Evolutionary conservation across 106 monocot genomes (phyloP), one percentile per base, ranked within the genome.

Genomic region (Dendrobium huoshanense): DNA sequence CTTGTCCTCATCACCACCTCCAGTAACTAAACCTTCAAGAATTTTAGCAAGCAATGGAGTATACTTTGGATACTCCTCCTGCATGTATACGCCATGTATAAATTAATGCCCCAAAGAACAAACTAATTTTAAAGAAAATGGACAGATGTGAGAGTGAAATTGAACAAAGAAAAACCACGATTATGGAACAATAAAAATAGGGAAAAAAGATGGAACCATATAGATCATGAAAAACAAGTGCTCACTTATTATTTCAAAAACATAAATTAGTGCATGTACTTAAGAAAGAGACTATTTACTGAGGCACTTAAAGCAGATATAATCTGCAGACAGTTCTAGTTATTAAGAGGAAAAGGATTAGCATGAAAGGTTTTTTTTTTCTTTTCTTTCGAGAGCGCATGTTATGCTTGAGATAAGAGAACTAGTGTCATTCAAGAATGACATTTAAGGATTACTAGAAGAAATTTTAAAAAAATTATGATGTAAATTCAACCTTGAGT

Each of bases 41-140:
- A 98, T 87, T 85, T 94, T 91, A 17, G 89, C 84, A 85, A 98
- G 97, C 54, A 98, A 67, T 58, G 84, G 88, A 41, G 96, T 97
- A 59, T 88, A 90, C 11, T 84, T 92, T 27, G 96, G 94, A 83
- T 92, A 97, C 65, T 97, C 92, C 54, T 13, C 73, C 97, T 98
- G 92, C 88, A 81, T 73, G 45, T 47, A 80, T 49, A 82, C 9
- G n/a, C 27, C 9, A 70, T 2, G 41, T 49, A 54, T 33, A 77
- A 55, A 55, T 24, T 77, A 55, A 51, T 29, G 77, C 5, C 29
- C 6, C 5, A 37, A 77, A 31, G 9, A 77, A 55, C 18, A 10
- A 76, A 73, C 16, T 8, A 41, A 0, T 73, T 31, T 73, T 16
- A 40, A 40, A 17, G 41, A 40, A 73, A 16, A 41, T 16, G 33